Evolutionary conservation across 2,329 filamentous ascomycete genomes (phyloP), one percentile per base, ranked within the genome.

Genomic region (Xylariaceae sp.): DNA sequence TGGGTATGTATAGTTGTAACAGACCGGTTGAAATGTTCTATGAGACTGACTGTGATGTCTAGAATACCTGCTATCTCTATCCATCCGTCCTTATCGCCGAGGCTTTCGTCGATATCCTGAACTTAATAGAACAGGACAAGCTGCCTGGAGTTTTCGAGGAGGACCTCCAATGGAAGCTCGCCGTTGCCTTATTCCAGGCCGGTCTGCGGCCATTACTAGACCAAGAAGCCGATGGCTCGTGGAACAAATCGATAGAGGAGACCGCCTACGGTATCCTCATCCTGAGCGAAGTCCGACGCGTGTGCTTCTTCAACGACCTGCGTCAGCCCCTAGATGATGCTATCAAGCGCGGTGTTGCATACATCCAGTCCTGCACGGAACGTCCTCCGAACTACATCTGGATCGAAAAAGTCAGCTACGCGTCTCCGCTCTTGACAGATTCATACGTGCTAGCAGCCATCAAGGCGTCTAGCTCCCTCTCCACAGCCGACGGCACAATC

Each of bases 381-480:
- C 58, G 58, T 7, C 60, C 62, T 50, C 55, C 53, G 10, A 62
- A 51, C 37, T 66, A 64, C 30, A 57, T 68, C 5, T 69, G 66
- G 66, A 64, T 65, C 8, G 67, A 69, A 51, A 69, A 69, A 39
- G 63, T 67, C 17, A 68, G 60, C 15, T 68, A 68, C 13, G 55
- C 53, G 5, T 68, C 65, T 30, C 50, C 37, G 30, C 55, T 65
- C 17, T 56, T 68, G 34, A 60, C 63, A 5, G 61, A 67, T 15
- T 53, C 62, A 4, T 69, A 69, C 34, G 57, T 60, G 4, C 54
- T 69, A 0, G 64, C 61, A 7, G 67, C 65, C 3, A 53, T 62
- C 9, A 64, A 62, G 51, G 55, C 60, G 4, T 39, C 62, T 10
- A 58, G 54, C 17, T 56, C 50, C 2, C 39, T 48, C 2, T 55